Evolutionary conservation across 495 filamentous ascomycete genomes (phyloP), one percentile per base, ranked within the genome.

Genomic region (Echria macrotheca): DNA sequence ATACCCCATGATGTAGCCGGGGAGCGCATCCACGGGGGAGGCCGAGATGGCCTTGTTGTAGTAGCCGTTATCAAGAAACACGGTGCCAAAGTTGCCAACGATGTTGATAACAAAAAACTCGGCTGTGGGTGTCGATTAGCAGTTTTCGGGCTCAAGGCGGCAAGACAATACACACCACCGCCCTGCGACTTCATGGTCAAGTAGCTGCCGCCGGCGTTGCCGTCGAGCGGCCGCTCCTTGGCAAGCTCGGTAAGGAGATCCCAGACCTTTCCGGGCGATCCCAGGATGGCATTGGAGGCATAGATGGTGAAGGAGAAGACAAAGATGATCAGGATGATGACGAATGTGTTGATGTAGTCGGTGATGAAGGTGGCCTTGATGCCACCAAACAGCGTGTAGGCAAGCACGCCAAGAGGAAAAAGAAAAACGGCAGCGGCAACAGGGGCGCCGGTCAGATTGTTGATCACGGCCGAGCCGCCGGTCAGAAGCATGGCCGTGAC

Each of bases 21-120:
- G 66, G 9, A 75, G 67, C 1, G 71, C 67, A 9, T 66, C 69
- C 17, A 66, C 61, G 0, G 72, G 74, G 12, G 68, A 59, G 5
- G 69, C 69, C 1, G 74, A 71, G 52, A 79, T 75, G 1, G 73
- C 73, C 18, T 72, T 68, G 45, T 77, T 68, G 65, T 67, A 76
- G 50, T 75, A 73, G 9, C 67, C 67, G 49, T 74, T 69, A 54
- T 77, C 74, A 9, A 76, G 60, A 58, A 65, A 54, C 35, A 69
- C 68, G 25, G 69, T 46, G 64, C 69, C 41, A 52, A 69, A 46
- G 44, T 46, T 46, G 2, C 44, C 44, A 10, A 46, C 44, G 6
- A 46, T 46, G 31, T 46, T 46, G 44, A 46, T 46, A n/a, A 46
- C 15, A 19, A 46, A 46, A 14, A 46, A 46, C 29, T 46, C 44